Conservation (phyloP, 1,139 yeast genomes). For the Chernovozyma sophiae-reginae region DNA sequence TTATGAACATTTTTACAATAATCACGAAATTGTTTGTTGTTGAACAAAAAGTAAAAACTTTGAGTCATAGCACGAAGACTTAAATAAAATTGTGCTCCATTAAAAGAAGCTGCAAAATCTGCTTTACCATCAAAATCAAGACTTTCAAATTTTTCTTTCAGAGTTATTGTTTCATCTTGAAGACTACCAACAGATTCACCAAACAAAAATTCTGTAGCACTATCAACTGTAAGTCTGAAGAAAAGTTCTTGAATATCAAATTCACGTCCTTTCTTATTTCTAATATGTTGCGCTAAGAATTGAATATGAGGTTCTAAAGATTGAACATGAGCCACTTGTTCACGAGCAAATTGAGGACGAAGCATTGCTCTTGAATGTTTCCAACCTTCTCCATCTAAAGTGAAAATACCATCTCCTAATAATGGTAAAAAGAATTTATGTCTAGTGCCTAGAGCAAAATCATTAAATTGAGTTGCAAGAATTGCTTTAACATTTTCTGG, state of each 20-base stretch:
- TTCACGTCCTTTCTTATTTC: slow-evolving; percentile 23
- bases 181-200: slow-evolving; percentile 49
- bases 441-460: slow-evolving; percentile 49
- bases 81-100: slow-evolving; percentile 32
- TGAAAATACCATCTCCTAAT: slow-evolving; percentile 57
- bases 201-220: slow-evolving; percentile 56
- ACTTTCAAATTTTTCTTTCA: slow-evolving; percentile 9
- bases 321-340: slow-evolving; percentile 49
- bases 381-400: slow-evolving; percentile 55
- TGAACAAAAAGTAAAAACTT: slow-evolving; percentile 28
- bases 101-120: slow-evolving; percentile 43
- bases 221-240: slow-evolving; percentile 51
- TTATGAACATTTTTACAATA: slow-evolving; percentile 27
- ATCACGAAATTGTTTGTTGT: slow-evolving; percentile 28
- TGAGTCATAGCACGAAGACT: slow-evolving; percentile 34
- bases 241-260: slow-evolving; percentile 49
- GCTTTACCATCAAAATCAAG: slow-evolving; percentile 25
- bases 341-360: slow-evolving; percentile 56
- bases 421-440: slow-evolving; percentile 39
- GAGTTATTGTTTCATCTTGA: slow-evolving; percentile 22
- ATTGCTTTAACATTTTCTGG: slow-evolving; percentile 41
- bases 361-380: slow-evolving; percentile 55
- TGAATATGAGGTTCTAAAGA: slow-evolving; percentile 46
- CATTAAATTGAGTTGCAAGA: slow-evolving; percentile 44
- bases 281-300: slow-evolving; percentile 31